A percentile compares a stretch with the other conserved stretches of the same genome.
These are phyloP conservation scores for Meredithiella fracta DNA, from an alignment of 2,329 filamentous ascomycete species.

Conservation along the genomic window DNA sequence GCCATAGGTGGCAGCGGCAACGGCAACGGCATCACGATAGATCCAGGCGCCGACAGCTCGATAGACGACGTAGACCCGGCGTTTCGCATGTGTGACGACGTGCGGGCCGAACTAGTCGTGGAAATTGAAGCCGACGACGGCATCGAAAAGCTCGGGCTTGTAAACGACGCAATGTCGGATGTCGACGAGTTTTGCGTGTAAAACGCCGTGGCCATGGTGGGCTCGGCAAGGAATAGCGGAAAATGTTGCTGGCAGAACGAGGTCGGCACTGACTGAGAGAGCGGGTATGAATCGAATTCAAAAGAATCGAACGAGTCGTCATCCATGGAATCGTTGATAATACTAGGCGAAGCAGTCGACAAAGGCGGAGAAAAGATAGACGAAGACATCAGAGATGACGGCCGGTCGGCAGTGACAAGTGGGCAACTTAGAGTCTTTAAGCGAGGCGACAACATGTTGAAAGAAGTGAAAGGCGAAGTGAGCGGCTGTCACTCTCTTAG, in stretches of 20 bases:
- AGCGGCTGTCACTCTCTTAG: not conserved
- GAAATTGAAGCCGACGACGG: constrained; percentile 31
- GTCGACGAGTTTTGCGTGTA: constrained; percentile 37
- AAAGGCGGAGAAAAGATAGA: not conserved
- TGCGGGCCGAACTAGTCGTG: not conserved
- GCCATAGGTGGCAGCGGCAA: not conserved
- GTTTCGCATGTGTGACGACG: constrained; percentile 33
- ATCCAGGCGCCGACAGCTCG: constrained; percentile 23
- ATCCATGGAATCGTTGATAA: constrained; percentile 1
- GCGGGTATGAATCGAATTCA: constrained; percentile 13
- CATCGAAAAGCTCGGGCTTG: constrained; percentile 46
- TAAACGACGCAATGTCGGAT: constrained; percentile 53
- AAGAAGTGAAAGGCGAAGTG: no score
- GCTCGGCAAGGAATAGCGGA: constrained; percentile 16
- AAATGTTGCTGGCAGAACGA: constrained; percentile 9
- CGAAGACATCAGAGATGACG: constrained; percentile 11
- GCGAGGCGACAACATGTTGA: constrained; percentile 25
- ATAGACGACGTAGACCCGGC: constrained; percentile 68
- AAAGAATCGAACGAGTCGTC: constrained; percentile 12
- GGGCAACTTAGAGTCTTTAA: constrained; percentile 39
- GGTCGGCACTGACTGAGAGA: constrained; percentile 9
- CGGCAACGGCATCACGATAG: constrained; percentile 27
- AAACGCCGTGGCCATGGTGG: constrained; percentile 26
- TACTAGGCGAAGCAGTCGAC: constrained; percentile 13
- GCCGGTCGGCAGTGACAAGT: constrained; percentile 35